Evolutionary conservation across 2,329 filamentous ascomycete genomes (phyloP).

Genomic region (Colletotrichum aenigma): DNA sequence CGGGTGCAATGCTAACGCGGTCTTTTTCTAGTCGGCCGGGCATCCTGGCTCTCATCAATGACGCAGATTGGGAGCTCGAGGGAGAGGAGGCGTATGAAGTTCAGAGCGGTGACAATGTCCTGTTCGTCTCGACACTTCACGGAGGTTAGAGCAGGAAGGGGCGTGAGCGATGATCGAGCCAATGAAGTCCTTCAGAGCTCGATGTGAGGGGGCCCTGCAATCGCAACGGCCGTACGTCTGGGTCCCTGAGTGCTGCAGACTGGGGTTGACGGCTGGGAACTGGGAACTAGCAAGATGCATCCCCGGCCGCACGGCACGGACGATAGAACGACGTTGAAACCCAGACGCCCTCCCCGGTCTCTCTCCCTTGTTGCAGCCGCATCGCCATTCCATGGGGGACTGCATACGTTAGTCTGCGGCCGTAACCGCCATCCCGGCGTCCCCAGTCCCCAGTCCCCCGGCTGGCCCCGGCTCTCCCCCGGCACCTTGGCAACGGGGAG

Average conservation of each 20-base stretch:
- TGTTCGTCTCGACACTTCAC: slow-evolving; percentile 96
- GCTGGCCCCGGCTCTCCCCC: neutral
- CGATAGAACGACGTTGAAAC: slow-evolving; percentile 15
- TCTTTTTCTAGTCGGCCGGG: slow-evolving; percentile 75
- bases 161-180: slow-evolving; percentile 1
- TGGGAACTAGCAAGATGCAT: slow-evolving; percentile 11
- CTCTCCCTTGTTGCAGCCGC: slow-evolving; percentile 3
- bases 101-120: slow-evolving; percentile 80
- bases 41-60: slow-evolving; percentile 95
- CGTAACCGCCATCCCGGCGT: slow-evolving; percentile 2
- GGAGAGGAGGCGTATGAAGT: slow-evolving; percentile 91
- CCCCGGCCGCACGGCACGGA: neutral
- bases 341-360: slow-evolving; percentile 6
- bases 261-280: neutral
- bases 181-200: neutral
- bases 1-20: slow-evolving; percentile 20
- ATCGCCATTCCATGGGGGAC: neutral
- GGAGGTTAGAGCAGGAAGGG: slow-evolving; percentile 67
- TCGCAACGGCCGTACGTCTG: slow-evolving; percentile 13
- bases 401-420: slow-evolving; percentile 5
- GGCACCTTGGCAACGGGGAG: slow-evolving; percentile 1
- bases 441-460: neutral
- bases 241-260: neutral
- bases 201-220: neutral
- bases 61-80: slow-evolving; percentile 97